These are phyloP conservation scores for Senecio squalidus DNA, from an alignment of 140 eudicot species.

Conservation along the genomic window DNA sequence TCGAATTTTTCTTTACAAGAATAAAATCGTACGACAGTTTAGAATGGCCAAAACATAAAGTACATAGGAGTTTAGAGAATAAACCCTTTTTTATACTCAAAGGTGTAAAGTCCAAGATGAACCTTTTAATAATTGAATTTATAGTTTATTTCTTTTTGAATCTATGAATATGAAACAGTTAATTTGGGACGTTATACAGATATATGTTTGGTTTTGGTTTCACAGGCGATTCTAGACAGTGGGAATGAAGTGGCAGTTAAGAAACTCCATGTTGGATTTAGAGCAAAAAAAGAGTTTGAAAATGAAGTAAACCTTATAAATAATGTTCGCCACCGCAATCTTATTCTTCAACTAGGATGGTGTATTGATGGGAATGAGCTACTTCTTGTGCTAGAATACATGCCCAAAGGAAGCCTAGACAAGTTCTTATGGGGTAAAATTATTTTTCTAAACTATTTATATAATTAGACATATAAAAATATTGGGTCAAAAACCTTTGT, in stretches of 20 bases:
- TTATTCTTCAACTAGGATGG: slow-evolving; percentile 47
- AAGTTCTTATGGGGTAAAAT: slow-evolving; percentile 44
- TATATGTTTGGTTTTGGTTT: slow-evolving; percentile 24
- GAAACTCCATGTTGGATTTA: slow-evolving; percentile 25
- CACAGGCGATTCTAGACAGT: slow-evolving; percentile 35
- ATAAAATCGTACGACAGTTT: too few species aligned
- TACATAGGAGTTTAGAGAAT: too few species aligned
- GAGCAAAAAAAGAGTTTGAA: slow-evolving; percentile 45
- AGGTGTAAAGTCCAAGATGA: too few species aligned
- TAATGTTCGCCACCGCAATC: slow-evolving; percentile 53
- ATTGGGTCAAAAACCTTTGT: too few species aligned
- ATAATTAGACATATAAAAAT: slow-evolving; percentile 26
- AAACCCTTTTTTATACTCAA: too few species aligned
- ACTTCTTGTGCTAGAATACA: slow-evolving; percentile 50
- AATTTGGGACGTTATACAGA: slow-evolving; percentile 25
- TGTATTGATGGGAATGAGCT: slow-evolving; percentile 40
- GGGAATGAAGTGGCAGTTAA: slow-evolving; percentile 51
- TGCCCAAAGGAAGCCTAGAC: slow-evolving; percentile 56
- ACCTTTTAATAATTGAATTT: too few species aligned
- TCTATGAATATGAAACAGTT: too few species aligned
- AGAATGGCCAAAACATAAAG: too few species aligned
- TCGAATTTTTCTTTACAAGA: too few species aligned
- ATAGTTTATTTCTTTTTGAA: too few species aligned
- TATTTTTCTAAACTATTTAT: too few species aligned
- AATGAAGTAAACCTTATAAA: slow-evolving; percentile 48